Conservation (phyloP, 78 protist species). For the Dictyostelium firmibasis region DNA sequence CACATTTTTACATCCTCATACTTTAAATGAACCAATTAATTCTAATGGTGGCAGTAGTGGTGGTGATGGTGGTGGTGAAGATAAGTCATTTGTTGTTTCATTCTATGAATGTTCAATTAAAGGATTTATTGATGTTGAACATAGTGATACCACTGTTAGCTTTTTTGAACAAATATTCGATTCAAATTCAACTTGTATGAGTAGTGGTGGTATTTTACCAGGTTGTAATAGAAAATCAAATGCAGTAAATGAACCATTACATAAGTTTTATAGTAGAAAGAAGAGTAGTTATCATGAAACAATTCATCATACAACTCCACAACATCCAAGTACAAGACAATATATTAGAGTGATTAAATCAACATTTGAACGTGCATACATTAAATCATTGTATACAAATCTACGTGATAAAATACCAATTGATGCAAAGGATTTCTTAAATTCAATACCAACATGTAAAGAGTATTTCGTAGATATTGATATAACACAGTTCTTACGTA, state of each 20-base stretch:
- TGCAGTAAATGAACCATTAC: not conserved
- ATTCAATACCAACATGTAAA: slow-evolving; percentile 37
- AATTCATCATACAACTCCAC: slow-evolving; percentile 74
- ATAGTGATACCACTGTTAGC: not conserved
- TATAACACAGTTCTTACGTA: slow-evolving; percentile 46
- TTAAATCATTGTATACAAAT: slow-evolving; percentile 27
- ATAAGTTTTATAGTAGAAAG: slow-evolving; percentile 12
- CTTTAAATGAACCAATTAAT: not conserved
- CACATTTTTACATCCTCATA: slow-evolving; percentile 54
- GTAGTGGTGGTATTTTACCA: not conserved
- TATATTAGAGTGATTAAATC: slow-evolving; percentile 21
- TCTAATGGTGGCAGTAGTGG: too few relatives aligned
- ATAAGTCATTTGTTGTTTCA: slow-evolving; percentile 22
- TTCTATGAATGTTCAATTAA: slow-evolving; percentile 71
- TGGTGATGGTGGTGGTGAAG: not conserved
- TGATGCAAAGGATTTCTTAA: slow-evolving; percentile 28
- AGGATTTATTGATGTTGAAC: slow-evolving; percentile 70
- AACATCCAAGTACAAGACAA: slow-evolving; percentile 54
- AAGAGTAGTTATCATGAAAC: slow-evolving; percentile 41
- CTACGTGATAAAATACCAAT: slow-evolving; percentile 52
- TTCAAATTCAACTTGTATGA: not conserved
- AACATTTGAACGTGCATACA: slow-evolving; percentile 51
- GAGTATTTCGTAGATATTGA: slow-evolving; percentile 72
- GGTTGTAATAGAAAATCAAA: not conserved
- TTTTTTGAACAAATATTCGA: slow-evolving; percentile 10